A percentile compares a stretch with the other conserved stretches of the same genome.
Evolutionary conservation across 768 basidiomycete species (phyloP).

Genomic region (Lactarius vividus): DNA sequence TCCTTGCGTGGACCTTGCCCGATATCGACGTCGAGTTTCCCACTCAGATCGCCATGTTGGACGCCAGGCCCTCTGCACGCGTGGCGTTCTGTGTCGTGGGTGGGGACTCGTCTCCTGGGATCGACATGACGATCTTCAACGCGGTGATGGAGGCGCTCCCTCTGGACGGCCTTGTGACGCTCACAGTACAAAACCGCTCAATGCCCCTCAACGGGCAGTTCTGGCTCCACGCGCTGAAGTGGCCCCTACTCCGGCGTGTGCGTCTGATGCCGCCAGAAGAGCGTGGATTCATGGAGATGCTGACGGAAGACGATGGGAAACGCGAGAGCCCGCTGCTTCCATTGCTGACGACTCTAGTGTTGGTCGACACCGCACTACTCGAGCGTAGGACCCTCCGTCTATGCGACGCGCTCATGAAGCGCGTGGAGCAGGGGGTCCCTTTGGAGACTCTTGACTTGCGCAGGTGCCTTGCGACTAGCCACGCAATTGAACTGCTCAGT

Average conservation of each 20-base stretch:
- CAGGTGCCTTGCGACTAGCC: neutral
- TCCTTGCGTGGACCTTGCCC: conserved; percentile 7
- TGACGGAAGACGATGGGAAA: neutral
- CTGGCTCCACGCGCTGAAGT: neutral
- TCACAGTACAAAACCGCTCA: neutral
- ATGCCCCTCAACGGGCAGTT: neutral
- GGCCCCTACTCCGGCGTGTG: conserved; percentile 1
- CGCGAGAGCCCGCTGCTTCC: neutral
- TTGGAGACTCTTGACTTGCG: conserved; percentile 8
- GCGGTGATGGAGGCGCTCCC: neutral
- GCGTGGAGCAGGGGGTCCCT: conserved; percentile 4
- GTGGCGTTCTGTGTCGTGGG: neutral
- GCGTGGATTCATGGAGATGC: neutral
- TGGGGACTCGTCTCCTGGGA: neutral
- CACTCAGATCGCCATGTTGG: neutral
- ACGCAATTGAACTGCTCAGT: neutral
- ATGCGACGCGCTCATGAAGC: conserved; percentile 1
- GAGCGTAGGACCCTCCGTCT: neutral
- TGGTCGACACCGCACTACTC: neutral
- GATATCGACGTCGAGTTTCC: neutral
- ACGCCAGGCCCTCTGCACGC: neutral
- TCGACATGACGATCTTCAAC: neutral
- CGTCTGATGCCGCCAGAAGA: neutral
- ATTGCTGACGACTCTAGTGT: neutral
- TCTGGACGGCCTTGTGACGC: neutral